Base-by-base conservation (phyloP, 2,329 filamentous ascomycete species). In the Chaetomium globosum region DNA sequence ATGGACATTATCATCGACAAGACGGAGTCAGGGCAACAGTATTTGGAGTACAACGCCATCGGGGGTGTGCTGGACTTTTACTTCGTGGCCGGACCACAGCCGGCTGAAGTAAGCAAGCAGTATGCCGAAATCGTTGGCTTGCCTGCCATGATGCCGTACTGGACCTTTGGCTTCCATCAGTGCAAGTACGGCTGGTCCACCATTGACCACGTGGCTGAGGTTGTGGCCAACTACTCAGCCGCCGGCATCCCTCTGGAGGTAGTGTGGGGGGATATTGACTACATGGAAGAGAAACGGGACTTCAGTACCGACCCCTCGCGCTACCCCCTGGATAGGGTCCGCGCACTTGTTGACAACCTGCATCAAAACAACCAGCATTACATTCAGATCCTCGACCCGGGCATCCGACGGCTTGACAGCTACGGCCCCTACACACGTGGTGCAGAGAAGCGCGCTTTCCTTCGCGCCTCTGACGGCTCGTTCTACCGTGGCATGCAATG, bases 1-100 rank as follows among this genome's bases (percentile, higher is more conserved):
- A 93, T 92, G 87, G 89, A 93, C 67, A 82, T 93, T 74, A 88
- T 88, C 69, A 87, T 93, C 74, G 83, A 91, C 73, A 83, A 86
- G 67, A 85, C 83, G 1, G 76, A 80, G 4, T 75, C 80, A 16
- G 80, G 82, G 5, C 80, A 83, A 16, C 87, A 93, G 72, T 92
- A 88, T 65, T 82, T 95, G 2, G 89, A 93, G 75, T 94, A 93
- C 78, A 91, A 93, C 74, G 85, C 85, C 2, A 81, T 93, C 0
- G 91, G 91, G 3, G 91, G 91, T 10, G 83, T 93, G 16, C 74
- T 94, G 1, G 91, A 93, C 75, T 84, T 89, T 61, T 89, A 89
- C 71, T 89, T 89, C 72, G 71, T 89, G 9, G 80, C 84, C 13
- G 87, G 87, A 0, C 83, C 85, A 0, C 81, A 78, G 0, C 84